Evolutionary conservation across 768 basidiomycete genomes (phyloP), one percentile per base, ranked within the genome.

Genomic region (Sarcodon sp.): DNA sequence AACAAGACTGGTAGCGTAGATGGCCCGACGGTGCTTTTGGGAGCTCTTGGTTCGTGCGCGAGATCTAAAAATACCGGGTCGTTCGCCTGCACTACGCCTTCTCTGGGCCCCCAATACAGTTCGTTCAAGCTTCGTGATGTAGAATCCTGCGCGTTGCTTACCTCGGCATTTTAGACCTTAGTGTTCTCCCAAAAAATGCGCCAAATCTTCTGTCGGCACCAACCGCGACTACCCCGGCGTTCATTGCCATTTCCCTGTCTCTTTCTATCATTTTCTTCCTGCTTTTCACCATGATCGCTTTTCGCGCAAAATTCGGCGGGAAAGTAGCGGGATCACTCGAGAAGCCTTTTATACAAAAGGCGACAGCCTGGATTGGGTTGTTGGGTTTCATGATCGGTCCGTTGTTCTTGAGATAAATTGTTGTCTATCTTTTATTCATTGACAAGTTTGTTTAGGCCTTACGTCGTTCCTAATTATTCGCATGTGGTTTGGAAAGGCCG

Each of bases 401-500:
- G 68, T 58, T 33, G 38, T 18, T 4, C 35, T 13, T 12, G 44
- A 34, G 10, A 44, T 18, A 15, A n/a, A 16, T 27, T 43, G n/a
- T 13, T 41, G 33, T 12, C 52, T 33, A 35, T 49, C 33, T 11
- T 44, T 7, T 43, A n/a, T 46, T 39, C 16, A 41, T 10, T 32
- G 34, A 45, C 33, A 44, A 33, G 44, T 51, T 11, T 44, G 27
- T 46, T 12, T 47, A 86, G 85, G 84, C 11, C 61, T 85, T 50
- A 77, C 77, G 3, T 69, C 81, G 7, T 83, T 84, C 65, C 68
- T 86, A 15, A 70, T 88, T 50, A 64, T 83, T 47, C 77, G 83
- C 51, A 83, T 89, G 75, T 86, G 80, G 76, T 86, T 86, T 52
- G 83, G 80, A 15, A 86, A 87, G 61, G 78, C 84, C 2, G 77